A percentile compares a stretch with the other conserved stretches of the same genome.
Conservation (phyloP, 495 filamentous ascomycete genomes). For the Hypoxylon intermedium region DNA sequence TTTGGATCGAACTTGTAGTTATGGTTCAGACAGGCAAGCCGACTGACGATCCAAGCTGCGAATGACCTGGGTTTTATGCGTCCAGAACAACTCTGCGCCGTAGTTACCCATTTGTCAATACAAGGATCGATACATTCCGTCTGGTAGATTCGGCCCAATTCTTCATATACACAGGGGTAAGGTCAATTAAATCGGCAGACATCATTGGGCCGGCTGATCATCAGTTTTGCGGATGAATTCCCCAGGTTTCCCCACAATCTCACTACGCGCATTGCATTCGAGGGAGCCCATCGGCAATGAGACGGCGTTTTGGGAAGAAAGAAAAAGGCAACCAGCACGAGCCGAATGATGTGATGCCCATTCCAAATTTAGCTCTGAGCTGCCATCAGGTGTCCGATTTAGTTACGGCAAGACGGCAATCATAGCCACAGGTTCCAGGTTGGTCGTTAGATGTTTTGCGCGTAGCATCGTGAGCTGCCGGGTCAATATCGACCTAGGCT, state of each 20-base stretch:
- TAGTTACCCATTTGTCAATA: background rate
- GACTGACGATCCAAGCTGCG: conserved; percentile 28
- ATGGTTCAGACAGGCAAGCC: conserved; percentile 21
- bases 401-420: background rate
- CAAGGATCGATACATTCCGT: conserved; percentile 31
- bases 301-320: conserved; percentile 7
- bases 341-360: background rate
- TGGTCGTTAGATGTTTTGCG: no score
- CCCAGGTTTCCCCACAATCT: conserved; percentile 37
- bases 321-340: no score
- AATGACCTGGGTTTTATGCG: conserved; percentile 31
- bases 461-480: no score
- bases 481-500: no score
- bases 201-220: conserved; percentile 37
- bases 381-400: background rate
- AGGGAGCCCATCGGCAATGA: conserved; percentile 23
- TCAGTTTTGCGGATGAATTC: conserved; percentile 40
- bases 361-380: conserved; percentile 20
- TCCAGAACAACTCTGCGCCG: conserved; percentile 2
- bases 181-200: conserved; percentile 25
- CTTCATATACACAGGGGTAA: conserved; percentile 24
- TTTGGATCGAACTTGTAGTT: conserved; percentile 2
- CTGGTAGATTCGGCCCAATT: conserved; percentile 32
- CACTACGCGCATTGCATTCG: conserved; percentile 7
- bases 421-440: no score